These are phyloP conservation scores for Chaetomium olivaceum DNA, from an alignment of 2,329 filamentous ascomycete genomes.

Conservation along the genomic window DNA sequence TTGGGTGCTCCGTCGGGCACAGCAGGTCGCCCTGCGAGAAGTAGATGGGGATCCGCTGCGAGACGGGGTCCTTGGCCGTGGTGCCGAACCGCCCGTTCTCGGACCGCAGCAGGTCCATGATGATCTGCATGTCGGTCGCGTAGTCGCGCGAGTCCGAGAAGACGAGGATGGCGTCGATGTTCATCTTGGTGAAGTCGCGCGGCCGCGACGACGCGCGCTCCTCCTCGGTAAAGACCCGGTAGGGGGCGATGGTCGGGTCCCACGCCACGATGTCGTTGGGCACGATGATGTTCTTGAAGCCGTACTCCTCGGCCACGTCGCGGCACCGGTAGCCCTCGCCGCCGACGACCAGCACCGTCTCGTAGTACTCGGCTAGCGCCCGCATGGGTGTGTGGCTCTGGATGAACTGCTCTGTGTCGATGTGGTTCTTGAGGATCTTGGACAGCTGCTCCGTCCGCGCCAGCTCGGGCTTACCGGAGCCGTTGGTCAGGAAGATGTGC, in stretches of 20 bases:
- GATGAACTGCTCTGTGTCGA: slow-evolving; percentile 73
- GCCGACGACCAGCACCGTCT: slow-evolving; percentile 72
- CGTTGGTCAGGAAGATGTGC: slow-evolving; percentile 74
- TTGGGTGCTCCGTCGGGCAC: slow-evolving; percentile 66
- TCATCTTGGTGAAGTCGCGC: slow-evolving; percentile 69
- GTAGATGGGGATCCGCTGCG: slow-evolving; percentile 71
- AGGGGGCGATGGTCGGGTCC: slow-evolving; percentile 68
- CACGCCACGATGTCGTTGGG: slow-evolving; percentile 73
- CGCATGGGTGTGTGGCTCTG: slow-evolving; percentile 78
- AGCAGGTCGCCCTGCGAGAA: slow-evolving; percentile 51
- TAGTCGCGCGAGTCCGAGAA: slow-evolving; percentile 75
- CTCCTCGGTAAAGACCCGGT: slow-evolving; percentile 66
- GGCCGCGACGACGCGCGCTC: slow-evolving; percentile 68
- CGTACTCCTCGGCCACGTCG: slow-evolving; percentile 71
- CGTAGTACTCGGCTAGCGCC: slow-evolving; percentile 73
- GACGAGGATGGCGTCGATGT: slow-evolving; percentile 74
- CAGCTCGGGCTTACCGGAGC: slow-evolving; percentile 68
- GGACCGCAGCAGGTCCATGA: slow-evolving; percentile 69
- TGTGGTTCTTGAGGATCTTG: slow-evolving; percentile 64
- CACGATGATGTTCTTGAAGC: slow-evolving; percentile 71
- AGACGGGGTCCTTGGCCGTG: slow-evolving; percentile 63
- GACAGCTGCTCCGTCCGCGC: slow-evolving; percentile 66
- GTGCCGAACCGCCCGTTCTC: slow-evolving; percentile 68
- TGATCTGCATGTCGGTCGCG: slow-evolving; percentile 74
- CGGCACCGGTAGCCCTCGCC: slow-evolving; percentile 75